Base-by-base conservation (phyloP, 306 rosid genomes). In the Vigna nakashimae region DNA sequence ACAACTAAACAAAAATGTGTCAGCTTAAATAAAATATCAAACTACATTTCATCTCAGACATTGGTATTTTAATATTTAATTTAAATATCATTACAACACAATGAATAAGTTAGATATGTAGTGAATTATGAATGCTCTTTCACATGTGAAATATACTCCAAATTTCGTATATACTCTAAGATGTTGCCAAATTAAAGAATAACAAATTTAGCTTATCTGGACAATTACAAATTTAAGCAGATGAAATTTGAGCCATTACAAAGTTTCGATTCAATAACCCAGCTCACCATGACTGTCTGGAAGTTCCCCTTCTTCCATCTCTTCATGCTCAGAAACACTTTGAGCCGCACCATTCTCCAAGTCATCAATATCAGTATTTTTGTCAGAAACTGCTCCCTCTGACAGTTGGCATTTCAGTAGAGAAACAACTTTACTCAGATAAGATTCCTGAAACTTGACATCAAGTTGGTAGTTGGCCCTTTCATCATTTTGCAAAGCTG, bases 401-500 rank as follows among this genome's bases (percentile, higher is more conserved):
- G 91, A 95, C 74, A 95, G 81, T 32, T 92, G 97, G 72, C 99
- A 95, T 88, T 87, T 93, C 70, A 95, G 82, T 64, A 95, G 96
- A 77, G 92, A 86, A 48, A 90, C 96, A 73, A 90, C 96, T 82
- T 86, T 91, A 77, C 80, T 87, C 76, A 95, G 86, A 83, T 92
- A 91, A 73, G 93, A 88, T 65, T 92, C 99, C 86, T 95, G 99
- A 89, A 92, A 95, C 92, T 90, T 95, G 86, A 91, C 99, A 90
- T 95, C 99, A 68, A 92, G 93, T 81, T 95, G 99, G 90, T 91
- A 92, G 87, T 92, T 95, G 74, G 96, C 97, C 88, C 97, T 91
- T 89, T 95, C 99, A 60, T 95, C 99, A 85, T 89, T 95, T 87
- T 92, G 99, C 84, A 95, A 88, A 83, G 99, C 99, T 58, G 96